phyloP scores from a whole-genome alignment of 352 stramenopile species.

The Chrysophaeum taylorii region DNA sequence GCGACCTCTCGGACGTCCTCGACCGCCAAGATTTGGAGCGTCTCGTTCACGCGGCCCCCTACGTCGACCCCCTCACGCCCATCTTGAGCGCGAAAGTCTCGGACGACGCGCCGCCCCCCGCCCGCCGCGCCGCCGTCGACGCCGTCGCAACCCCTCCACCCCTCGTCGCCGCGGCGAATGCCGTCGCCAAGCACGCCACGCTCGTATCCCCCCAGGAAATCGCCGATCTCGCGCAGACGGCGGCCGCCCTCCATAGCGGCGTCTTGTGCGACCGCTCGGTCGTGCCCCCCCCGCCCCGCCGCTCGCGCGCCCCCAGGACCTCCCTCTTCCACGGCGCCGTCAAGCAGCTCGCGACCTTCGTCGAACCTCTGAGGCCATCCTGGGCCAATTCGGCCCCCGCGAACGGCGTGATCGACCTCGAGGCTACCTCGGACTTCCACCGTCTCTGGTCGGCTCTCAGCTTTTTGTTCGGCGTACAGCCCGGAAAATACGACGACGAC shows the following conservation, averaged over 20 bases:
- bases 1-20: conserved; percentile 24
- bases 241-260: conserved; percentile 7
- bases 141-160: background rate
- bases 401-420: conserved; percentile 30
- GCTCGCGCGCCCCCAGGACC: background rate
- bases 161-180: conserved; percentile 1
- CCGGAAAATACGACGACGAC: conserved; percentile 13
- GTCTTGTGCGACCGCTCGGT: conserved; percentile 11
- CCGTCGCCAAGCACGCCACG: too few relatives aligned
- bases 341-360: background rate
- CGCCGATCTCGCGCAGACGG: too few relatives aligned
- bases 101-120: background rate
- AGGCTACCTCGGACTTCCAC: conserved; percentile 29
- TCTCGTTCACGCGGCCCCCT: background rate
- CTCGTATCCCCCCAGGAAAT: too few relatives aligned
- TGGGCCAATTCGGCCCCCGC: background rate
- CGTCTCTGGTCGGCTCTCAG: conserved; percentile 36
- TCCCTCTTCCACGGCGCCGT: conserved; percentile 13
- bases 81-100: too few relatives aligned
- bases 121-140: background rate
- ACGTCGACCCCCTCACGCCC: background rate
- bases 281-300: background rate
- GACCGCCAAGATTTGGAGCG: conserved; percentile 19
- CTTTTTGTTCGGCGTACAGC: conserved; percentile 39
- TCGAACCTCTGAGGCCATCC: conserved; percentile 5